A percentile compares a stretch with the other conserved stretches of the same genome.
Conservation (phyloP, 2,329 filamentous ascomycete species). For the Emergomyces africanus region DNA sequence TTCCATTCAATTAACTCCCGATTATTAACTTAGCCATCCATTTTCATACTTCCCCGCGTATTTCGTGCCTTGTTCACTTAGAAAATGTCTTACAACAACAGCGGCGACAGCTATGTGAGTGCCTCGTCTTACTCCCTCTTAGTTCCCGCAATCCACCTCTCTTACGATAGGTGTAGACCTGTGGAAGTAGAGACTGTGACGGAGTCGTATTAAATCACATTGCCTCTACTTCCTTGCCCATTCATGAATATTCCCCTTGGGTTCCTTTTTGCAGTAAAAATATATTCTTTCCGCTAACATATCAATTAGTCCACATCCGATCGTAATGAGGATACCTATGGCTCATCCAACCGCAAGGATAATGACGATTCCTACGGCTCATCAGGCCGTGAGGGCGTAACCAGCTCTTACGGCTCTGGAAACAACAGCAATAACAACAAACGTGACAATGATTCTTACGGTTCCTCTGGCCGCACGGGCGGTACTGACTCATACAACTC, state of each 20-base stretch:
- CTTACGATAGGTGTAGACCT: not conserved
- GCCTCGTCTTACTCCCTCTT: not conserved
- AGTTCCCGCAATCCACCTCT: not conserved
- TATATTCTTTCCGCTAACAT: not conserved
- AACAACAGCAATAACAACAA: not conserved
- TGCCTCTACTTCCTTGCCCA: not conserved
- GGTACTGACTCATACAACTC: not conserved
- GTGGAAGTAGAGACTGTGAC: not conserved
- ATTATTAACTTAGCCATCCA: not conserved
- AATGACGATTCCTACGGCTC: not conserved
- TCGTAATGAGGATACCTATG: not conserved
- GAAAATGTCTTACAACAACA: constrained; percentile 1
- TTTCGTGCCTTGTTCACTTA: not conserved
- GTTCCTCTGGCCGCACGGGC: not conserved
- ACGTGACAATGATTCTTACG: not conserved
- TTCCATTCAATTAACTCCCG: not conserved
- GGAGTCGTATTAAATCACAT: not conserved
- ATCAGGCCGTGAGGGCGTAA: not conserved
- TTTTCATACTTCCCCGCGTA: not conserved
- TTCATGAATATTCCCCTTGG: not conserved
- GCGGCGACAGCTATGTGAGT: not conserved
- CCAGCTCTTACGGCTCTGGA: not conserved
- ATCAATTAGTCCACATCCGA: not conserved
- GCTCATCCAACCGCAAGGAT: not conserved
- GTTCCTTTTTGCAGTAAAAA: not conserved